A percentile compares a stretch with the other conserved stretches of the same genome.
Evolutionary conservation across 306 rosid species (phyloP).

Genomic region (Mimosa pudica): DNA sequence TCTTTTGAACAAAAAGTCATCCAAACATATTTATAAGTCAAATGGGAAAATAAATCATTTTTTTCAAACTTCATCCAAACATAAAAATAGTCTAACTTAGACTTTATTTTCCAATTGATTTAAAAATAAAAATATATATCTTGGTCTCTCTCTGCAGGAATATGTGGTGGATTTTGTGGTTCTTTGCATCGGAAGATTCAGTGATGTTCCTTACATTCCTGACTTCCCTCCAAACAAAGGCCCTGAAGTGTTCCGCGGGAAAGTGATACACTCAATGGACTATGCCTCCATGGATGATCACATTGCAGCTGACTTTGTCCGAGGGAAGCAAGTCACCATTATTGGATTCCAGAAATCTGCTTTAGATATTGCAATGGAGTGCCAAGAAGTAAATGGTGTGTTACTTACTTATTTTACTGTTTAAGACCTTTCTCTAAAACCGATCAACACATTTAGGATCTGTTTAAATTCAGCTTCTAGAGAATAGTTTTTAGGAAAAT

Average conservation of each 20-base stretch:
- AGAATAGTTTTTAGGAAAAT: too few relatives aligned
- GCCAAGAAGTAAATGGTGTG: slow-evolving; percentile 56
- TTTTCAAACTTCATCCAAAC: too few relatives aligned
- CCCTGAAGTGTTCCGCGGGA: slow-evolving; percentile 53
- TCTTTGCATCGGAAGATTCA: slow-evolving; percentile 74
- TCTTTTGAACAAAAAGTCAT: too few relatives aligned
- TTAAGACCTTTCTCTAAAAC: not conserved
- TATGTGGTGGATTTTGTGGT: slow-evolving; percentile 60
- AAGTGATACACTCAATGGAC: slow-evolving; percentile 67
- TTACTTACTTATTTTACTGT: not conserved
- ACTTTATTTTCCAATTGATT: too few relatives aligned
- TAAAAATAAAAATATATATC: too few relatives aligned
- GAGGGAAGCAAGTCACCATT: slow-evolving; percentile 54
- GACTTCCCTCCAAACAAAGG: slow-evolving; percentile 61
- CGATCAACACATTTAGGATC: not conserved
- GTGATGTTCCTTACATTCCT: slow-evolving; percentile 72
- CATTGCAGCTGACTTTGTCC: slow-evolving; percentile 39
- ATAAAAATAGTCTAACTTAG: too few relatives aligned
- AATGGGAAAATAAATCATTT: too few relatives aligned
- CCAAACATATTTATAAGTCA: too few relatives aligned
- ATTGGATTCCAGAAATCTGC: slow-evolving; percentile 76
- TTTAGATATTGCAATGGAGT: slow-evolving; percentile 62
- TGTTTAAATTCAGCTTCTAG: too few relatives aligned
- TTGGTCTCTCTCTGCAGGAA: slow-evolving; percentile 34
- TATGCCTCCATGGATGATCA: slow-evolving; percentile 51